These are phyloP conservation scores for Cystoisospora suis DNA, from an alignment of 169 alveolate species.

Conservation along the genomic window DNA sequence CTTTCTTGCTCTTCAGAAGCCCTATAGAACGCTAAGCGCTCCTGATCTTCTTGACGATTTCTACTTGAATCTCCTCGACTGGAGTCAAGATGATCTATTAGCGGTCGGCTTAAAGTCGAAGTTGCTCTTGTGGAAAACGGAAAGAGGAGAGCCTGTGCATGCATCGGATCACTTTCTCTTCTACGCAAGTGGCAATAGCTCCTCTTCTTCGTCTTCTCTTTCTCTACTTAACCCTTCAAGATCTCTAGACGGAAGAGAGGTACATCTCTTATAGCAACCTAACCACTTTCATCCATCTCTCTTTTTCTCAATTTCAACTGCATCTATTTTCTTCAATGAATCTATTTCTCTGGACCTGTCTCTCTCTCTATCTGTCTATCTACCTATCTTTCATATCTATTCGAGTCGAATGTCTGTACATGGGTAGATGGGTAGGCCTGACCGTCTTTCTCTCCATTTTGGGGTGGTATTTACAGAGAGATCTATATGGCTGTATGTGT, in stretches of 20 bases:
- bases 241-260: background rate
- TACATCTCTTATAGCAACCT: background rate
- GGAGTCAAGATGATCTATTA: conserved; percentile 78
- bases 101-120: conserved; percentile 91
- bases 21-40: conserved; percentile 66
- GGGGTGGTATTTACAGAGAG: no score
- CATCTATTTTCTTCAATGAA: no score
- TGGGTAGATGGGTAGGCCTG: no score
- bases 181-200: background rate
- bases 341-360: no score
- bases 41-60: conserved; percentile 93
- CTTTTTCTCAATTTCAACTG: background rate
- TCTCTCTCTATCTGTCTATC: no score
- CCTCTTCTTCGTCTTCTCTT: background rate
- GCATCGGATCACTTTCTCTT: conserved; percentile 12
- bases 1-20: conserved; percentile 35
- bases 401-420: no score
- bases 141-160: no score
- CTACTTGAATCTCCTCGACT: conserved; percentile 81
- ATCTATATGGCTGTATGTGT: no score
- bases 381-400: no score
- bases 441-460: no score
- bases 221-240: background rate
- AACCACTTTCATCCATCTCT: background rate
- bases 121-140: conserved; percentile 86